phyloP scores from a whole-genome alignment of 495 filamentous ascomycete species.

The Lepidopterella palustris region DNA sequence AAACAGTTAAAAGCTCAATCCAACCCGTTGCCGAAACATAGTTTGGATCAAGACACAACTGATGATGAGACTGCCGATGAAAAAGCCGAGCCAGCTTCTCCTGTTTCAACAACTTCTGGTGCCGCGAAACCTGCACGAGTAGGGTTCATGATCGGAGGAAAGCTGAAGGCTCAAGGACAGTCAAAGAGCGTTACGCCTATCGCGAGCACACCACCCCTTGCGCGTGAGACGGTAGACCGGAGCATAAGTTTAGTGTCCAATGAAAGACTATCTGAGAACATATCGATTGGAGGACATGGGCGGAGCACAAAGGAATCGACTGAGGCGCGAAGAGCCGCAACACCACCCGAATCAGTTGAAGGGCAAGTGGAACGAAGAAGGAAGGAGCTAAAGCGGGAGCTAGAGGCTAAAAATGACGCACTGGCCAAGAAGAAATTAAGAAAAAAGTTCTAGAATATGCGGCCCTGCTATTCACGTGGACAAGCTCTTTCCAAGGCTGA shows the following conservation, averaged over 20 bases:
- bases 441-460: background rate
- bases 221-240: background rate
- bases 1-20: background rate
- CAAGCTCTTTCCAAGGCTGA: too few species aligned
- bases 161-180: background rate
- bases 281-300: background rate
- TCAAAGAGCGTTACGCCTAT: background rate
- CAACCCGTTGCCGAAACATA: background rate
- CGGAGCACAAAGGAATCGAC: slow-evolving; percentile 11
- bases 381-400: slow-evolving; percentile 33
- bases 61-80: background rate
- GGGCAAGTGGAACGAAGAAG: slow-evolving; percentile 37
- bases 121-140: slow-evolving; percentile 1
- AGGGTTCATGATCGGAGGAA: slow-evolving; percentile 24
- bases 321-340: slow-evolving; percentile 4
- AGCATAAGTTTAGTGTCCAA: too few species aligned
- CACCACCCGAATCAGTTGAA: slow-evolving; percentile 31
- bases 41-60: background rate
- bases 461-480: too few species aligned
- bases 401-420: slow-evolving; percentile 31
- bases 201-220: background rate
- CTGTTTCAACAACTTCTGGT: background rate
- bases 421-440: slow-evolving; percentile 38
- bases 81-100: background rate
- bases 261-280: background rate